Conservation (phyloP, 202 grass and related monocot species). For the Saccharum hybrid region DNA sequence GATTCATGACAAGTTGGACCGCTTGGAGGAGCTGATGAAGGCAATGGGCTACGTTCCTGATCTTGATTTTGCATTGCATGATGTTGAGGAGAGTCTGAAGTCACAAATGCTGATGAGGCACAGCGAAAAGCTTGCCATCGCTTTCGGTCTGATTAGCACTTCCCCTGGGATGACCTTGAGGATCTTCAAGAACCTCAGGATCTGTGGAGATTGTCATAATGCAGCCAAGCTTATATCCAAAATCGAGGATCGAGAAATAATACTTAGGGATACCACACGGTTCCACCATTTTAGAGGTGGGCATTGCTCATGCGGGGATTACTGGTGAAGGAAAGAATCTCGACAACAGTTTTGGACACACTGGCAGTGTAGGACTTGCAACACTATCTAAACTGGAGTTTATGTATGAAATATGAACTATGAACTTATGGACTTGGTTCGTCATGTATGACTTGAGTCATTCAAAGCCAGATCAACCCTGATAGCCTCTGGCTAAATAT, state of each 20-base stretch:
- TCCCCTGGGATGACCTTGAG: conserved; percentile 47
- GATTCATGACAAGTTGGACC: conserved; percentile 59
- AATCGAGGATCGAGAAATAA: conserved; percentile 57
- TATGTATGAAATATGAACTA: not conserved
- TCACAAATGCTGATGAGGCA: conserved; percentile 67
- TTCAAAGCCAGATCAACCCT: not conserved
- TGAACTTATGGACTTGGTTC: not conserved
- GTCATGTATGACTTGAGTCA: not conserved
- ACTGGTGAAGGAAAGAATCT: conserved; percentile 54
- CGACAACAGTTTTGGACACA: not conserved
- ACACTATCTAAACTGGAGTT: not conserved
- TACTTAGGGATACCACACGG: conserved; percentile 61
- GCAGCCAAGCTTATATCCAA: conserved; percentile 63
- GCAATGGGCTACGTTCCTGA: conserved; percentile 54
- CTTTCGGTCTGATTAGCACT: conserved; percentile 62
- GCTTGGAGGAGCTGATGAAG: conserved; percentile 58
- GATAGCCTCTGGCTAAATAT: not conserved
- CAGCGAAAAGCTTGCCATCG: conserved; percentile 66
- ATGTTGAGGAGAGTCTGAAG: conserved; percentile 60
- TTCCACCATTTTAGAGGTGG: conserved; percentile 70
- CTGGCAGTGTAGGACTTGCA: not conserved
- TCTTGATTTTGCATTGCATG: conserved; percentile 63
- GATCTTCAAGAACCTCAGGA: conserved; percentile 67
- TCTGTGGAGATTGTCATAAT: conserved; percentile 69
- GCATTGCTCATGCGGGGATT: conserved; percentile 63